Conservation (phyloP, 129 eudicot species). For the Oenanthe sinensis region DNA sequence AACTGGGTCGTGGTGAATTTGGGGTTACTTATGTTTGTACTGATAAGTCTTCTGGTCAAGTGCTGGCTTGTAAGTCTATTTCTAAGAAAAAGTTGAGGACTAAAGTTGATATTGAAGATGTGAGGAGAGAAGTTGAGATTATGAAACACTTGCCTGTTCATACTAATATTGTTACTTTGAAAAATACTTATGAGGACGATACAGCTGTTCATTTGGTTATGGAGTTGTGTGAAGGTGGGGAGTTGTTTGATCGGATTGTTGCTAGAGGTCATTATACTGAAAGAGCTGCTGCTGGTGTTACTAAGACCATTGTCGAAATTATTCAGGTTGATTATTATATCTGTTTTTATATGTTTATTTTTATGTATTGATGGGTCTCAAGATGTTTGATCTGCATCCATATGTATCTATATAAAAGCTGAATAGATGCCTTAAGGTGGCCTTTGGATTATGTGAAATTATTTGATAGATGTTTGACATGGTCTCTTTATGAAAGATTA, state of each 20-base stretch:
- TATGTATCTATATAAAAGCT: background rate
- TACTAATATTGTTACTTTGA: constrained; percentile 28
- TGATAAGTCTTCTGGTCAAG: constrained; percentile 13
- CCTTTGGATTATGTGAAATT: background rate
- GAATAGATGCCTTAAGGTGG: background rate
- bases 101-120: constrained; percentile 30
- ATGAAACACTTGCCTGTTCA: constrained; percentile 33
- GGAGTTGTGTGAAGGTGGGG: constrained; percentile 40
- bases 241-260: constrained; percentile 33
- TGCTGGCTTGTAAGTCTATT: constrained; percentile 24
- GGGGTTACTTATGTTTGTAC: constrained; percentile 13
- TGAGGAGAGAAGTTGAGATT: constrained; percentile 33
- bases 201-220: constrained; percentile 32
- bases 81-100: constrained; percentile 21
- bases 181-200: constrained; percentile 33
- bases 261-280: constrained; percentile 37
- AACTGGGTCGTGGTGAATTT: constrained; percentile 15
- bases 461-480: background rate
- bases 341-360: background rate
- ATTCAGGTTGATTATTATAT: constrained; percentile 16
- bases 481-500: background rate
- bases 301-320: constrained; percentile 30
- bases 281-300: constrained; percentile 30
- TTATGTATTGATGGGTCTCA: background rate
- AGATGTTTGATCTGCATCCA: background rate